Evolutionary conservation across 2,329 filamentous ascomycete species (phyloP).

Genomic region (Aquanectria penicillioides): DNA sequence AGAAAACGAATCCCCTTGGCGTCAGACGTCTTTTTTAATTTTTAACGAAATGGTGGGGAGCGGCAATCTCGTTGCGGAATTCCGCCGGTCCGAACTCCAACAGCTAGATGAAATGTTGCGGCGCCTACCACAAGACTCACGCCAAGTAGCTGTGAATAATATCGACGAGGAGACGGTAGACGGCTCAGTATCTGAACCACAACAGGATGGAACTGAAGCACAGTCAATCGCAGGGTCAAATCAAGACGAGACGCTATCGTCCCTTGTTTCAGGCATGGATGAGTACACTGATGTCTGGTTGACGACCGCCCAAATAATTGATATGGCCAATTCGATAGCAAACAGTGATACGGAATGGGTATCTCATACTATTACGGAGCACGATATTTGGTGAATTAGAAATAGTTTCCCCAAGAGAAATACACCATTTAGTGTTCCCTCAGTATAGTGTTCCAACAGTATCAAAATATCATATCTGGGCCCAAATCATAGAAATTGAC

Average conservation of each 20-base stretch:
- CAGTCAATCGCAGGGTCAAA: slow-evolving; percentile 13
- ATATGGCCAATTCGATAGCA: slow-evolving; percentile 59
- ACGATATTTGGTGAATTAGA: slow-evolving; percentile 51
- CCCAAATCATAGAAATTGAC: too few relatives aligned
- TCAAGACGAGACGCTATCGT: slow-evolving; percentile 30
- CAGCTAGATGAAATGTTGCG: slow-evolving; percentile 54
- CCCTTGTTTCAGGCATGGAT: slow-evolving; percentile 31
- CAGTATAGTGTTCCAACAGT: too few relatives aligned
- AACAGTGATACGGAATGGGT: slow-evolving; percentile 56
- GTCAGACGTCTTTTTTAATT: slow-evolving; percentile 54
- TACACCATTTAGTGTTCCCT: too few relatives aligned
- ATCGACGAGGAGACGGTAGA: slow-evolving; percentile 30
- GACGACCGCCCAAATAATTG: slow-evolving; percentile 57
- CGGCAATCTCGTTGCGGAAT: slow-evolving; percentile 57
- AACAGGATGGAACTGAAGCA: background rate
- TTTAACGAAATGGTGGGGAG: slow-evolving; percentile 58
- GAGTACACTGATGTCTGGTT: slow-evolving; percentile 48
- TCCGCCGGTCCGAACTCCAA: slow-evolving; percentile 55
- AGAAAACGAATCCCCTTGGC: slow-evolving; percentile 48
- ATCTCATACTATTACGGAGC: slow-evolving; percentile 56
- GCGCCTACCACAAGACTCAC: slow-evolving; percentile 34
- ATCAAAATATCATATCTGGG: too few relatives aligned
- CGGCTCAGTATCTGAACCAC: background rate
- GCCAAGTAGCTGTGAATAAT: background rate
- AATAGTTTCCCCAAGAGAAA: too few relatives aligned